A percentile compares a stretch with the other conserved stretches of the same genome.
phyloP scores from a whole-genome alignment of 2,329 filamentous ascomycete species.

The Aspergillus viridinutans region DNA sequence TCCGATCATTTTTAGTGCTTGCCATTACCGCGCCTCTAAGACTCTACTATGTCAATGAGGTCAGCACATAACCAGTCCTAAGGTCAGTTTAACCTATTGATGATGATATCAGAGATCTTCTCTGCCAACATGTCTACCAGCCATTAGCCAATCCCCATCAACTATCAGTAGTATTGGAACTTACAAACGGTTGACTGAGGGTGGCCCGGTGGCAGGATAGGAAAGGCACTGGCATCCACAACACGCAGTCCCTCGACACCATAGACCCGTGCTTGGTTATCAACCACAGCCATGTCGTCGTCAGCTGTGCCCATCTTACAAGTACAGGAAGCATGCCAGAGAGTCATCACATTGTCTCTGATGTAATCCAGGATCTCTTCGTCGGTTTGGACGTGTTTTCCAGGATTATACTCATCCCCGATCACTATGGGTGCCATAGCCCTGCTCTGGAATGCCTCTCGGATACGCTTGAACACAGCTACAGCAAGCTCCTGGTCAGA shows the following conservation, averaged over 20 bases:
- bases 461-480: constrained; percentile 39
- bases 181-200: constrained; percentile 34
- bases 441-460: constrained; percentile 29
- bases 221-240: constrained; percentile 33
- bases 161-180: constrained; percentile 3
- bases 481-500: constrained; percentile 43
- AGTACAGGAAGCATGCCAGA: constrained; percentile 33
- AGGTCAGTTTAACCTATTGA: too few species aligned
- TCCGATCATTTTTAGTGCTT: too few species aligned
- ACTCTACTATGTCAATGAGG: too few species aligned
- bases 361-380: constrained; percentile 36
- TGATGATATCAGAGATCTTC: constrained; percentile 20
- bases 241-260: constrained; percentile 31
- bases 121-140: constrained; percentile 34
- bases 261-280: constrained; percentile 24
- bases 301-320: constrained; percentile 35
- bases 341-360: constrained; percentile 19
- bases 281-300: constrained; percentile 32
- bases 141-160: not conserved
- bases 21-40: too few species aligned
- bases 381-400: constrained; percentile 36
- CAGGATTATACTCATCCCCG: constrained; percentile 34
- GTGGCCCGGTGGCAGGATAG: constrained; percentile 36
- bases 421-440: constrained; percentile 24
- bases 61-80: too few species aligned